Base-by-base conservation (phyloP, 1,284 basidiomycete species). In the Puccinia triticina region DNA sequence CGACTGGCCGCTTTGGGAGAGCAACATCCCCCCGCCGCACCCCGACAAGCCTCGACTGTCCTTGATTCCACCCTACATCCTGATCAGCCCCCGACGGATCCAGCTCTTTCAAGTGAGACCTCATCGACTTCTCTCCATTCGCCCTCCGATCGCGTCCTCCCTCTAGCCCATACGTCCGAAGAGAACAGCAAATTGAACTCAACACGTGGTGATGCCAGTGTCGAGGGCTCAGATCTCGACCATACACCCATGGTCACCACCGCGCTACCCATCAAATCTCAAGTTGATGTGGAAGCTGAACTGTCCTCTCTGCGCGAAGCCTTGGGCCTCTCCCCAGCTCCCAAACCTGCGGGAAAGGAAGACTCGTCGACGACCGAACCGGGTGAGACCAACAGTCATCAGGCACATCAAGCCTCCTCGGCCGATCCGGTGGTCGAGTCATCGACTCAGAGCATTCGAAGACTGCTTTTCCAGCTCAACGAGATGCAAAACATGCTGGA, bases 401-500 rank as follows among this genome's bases (percentile, higher is more conserved):
- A 8, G 21, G 14, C 14, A 26, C 5, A 5, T 32, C n/a, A 23
- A n/a, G 26, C 48, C 11, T 34, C 48, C n/a, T 23, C 32, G 43
- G 10, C 12, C 4, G 48, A 74, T 34, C 26, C 32, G 18, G n/a
- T 50, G 53, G 32, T 46, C 48, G 64, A 78, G 32, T 55, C 77
- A 37, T 5, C 92, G 84, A 90, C 91, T 0, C 91, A 92, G 84
- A 94, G 92, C 2, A 91, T 98, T 57, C 91, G 92, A 14, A 88
- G 88, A 23, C 88, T 98, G 29, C 89, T 99, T 0, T 90, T 91
- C n/a, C 91, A 94, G 86, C 89, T 98, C 55, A 94, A 91, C 1
- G 91, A 91, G 82, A 92, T 95, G 72, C 95, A 98, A 86, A 95
- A 98, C 85, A 88, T 91, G 83, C 91, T 92, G 77, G 95, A 99